phyloP scores from a whole-genome alignment of 768 basidiomycete genomes.

The Lanmaoa pseudosensibilis region DNA sequence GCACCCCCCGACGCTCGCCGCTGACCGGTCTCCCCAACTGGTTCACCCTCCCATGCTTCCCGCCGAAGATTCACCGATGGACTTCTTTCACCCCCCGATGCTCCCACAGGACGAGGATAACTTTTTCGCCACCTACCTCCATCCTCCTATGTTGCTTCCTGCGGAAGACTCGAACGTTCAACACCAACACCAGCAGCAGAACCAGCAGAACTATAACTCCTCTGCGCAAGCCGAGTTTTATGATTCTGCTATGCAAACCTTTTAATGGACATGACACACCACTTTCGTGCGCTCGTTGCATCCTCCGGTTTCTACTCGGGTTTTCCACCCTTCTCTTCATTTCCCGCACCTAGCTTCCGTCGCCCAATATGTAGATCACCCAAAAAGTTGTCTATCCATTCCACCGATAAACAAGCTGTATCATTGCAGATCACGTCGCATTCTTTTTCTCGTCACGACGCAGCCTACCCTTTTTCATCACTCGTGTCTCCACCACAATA shows the following conservation, averaged over 20 bases:
- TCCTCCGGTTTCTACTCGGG: conserved; percentile 9
- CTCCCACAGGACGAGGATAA: conserved; percentile 65
- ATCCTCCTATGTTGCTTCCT: conserved; percentile 55
- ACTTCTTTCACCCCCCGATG: conserved; percentile 67
- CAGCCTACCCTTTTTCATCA: not conserved
- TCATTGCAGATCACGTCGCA: conserved; percentile 15
- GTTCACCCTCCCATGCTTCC: conserved; percentile 75
- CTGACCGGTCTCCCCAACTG: conserved; percentile 54
- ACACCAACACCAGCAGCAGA: conserved; percentile 26
- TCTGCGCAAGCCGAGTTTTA: conserved; percentile 31
- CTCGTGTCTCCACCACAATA: not conserved
- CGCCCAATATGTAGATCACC: conserved; percentile 19
- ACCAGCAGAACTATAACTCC: conserved; percentile 16
- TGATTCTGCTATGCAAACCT: conserved; percentile 39
- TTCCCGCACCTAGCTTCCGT: not conserved
- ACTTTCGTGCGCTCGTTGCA: not conserved
- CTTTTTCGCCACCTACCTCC: conserved; percentile 53
- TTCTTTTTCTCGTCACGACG: conserved; percentile 5
- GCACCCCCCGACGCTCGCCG: conserved; percentile 75
- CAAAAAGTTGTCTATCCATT: conserved; percentile 7
- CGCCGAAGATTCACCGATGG: conserved; percentile 65
- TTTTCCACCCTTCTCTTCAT: not conserved
- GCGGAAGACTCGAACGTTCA: conserved; percentile 33
- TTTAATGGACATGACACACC: conserved; percentile 15
- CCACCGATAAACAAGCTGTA: conserved; percentile 14